A percentile compares a stretch with the other conserved stretches of the same genome.
These are phyloP conservation scores for Gracilaria gracilis DNA, from an alignment of 23 red algal genomes.

Conservation along the genomic window DNA sequence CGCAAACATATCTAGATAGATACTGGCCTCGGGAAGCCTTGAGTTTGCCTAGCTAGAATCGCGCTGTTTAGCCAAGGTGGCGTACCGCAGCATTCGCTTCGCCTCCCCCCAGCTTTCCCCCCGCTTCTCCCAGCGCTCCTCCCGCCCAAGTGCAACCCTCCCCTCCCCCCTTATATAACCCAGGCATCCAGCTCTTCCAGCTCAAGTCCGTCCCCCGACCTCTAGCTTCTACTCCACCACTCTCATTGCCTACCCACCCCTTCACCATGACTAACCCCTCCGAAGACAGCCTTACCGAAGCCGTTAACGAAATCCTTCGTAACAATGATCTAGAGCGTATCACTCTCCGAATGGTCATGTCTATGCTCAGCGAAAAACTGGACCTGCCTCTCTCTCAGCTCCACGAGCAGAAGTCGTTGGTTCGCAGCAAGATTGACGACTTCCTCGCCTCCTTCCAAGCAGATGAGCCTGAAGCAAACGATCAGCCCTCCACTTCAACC, in stretches of 20 bases:
- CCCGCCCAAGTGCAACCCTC: neutral
- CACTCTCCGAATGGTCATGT: conserved; percentile 73
- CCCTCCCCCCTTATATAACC: neutral
- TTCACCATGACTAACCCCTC: conserved; percentile 3
- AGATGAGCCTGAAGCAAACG: neutral
- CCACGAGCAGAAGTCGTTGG: conserved; percentile 33
- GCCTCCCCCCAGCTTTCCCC: neutral
- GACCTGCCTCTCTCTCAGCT: conserved; percentile 10
- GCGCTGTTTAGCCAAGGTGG: neutral
- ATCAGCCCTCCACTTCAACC: conserved; percentile 33
- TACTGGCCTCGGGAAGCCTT: neutral
- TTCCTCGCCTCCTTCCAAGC: conserved; percentile 30
- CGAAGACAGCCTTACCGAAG: conserved; percentile 35
- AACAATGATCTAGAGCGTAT: conserved; percentile 64
- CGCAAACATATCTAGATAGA: neutral
- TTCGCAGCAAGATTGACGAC: conserved; percentile 63
- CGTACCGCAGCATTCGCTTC: neutral
- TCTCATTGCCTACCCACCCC: neutral
- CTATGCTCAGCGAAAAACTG: conserved; percentile 50
- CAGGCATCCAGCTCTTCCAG: neutral
- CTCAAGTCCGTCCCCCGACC: neutral
- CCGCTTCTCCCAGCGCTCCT: too few relatives aligned
- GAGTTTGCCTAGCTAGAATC: neutral
- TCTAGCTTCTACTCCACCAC: neutral
- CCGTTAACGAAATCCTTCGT: conserved; percentile 55